phyloP scores from a whole-genome alignment of 2,329 filamentous ascomycete genomes.

The Setomelanomma holmii region DNA sequence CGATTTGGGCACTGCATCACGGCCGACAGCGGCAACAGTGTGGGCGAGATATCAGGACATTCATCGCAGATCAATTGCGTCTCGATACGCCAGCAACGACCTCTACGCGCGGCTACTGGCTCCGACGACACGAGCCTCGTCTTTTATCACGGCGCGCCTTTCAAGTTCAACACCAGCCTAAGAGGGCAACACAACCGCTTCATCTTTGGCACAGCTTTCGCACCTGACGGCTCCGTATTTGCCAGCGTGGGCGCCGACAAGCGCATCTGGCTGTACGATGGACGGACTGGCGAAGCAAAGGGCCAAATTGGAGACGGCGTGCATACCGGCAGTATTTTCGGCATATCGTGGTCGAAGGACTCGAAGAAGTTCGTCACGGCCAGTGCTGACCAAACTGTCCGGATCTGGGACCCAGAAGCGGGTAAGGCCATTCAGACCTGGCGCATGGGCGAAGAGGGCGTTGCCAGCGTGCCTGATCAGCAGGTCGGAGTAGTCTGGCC shows the following conservation, averaged over 20 bases:
- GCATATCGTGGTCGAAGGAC: constrained; percentile 87
- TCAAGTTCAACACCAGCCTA: constrained; percentile 91
- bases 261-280: constrained; percentile 93
- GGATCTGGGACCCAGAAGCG: constrained; percentile 88
- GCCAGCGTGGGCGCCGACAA: constrained; percentile 93
- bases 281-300: constrained; percentile 88
- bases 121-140: constrained; percentile 89
- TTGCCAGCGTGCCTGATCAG: constrained; percentile 77
- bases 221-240: constrained; percentile 80
- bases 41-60: constrained; percentile 93
- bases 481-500: constrained; percentile 96
- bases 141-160: constrained; percentile 92
- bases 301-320: constrained; percentile 79
- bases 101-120: constrained; percentile 88
- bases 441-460: constrained; percentile 79
- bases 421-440: constrained; percentile 81
- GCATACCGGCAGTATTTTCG: constrained; percentile 92
- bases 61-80: constrained; percentile 90
- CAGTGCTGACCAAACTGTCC: constrained; percentile 92
- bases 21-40: constrained; percentile 87
- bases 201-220: constrained; percentile 86
- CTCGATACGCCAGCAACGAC: constrained; percentile 85
- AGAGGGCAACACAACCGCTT: constrained; percentile 84
- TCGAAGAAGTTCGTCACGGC: constrained; percentile 87
- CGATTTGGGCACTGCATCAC: constrained; percentile 94